Percentiles rank a stretch among this genome's conserved stretches.
phyloP scores from a whole-genome alignment of 2,329 filamentous ascomycete genomes.

The Aspergillaceae sp. region DNA sequence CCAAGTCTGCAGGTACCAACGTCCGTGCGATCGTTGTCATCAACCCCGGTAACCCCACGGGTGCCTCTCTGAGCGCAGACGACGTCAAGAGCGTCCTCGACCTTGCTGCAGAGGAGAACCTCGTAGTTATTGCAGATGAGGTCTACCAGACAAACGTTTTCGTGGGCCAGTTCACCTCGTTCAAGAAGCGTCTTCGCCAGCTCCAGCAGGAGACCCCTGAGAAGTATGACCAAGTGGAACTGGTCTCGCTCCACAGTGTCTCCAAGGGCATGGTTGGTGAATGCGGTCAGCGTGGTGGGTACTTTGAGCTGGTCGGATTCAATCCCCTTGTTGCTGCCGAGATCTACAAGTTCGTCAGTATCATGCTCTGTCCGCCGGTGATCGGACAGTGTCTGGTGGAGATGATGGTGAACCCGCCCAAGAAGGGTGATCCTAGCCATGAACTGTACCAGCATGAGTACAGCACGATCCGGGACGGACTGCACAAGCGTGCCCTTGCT shows the following conservation, averaged over 20 bases:
- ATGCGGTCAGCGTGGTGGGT: constrained; percentile 94
- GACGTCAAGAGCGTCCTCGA: constrained; percentile 81
- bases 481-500: constrained; percentile 71
- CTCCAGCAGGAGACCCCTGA: constrained; percentile 66
- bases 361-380: constrained; percentile 92
- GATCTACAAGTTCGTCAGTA: constrained; percentile 98
- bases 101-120: constrained; percentile 72
- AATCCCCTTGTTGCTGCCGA: constrained; percentile 75
- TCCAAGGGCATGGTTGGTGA: constrained; percentile 99
- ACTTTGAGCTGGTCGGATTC: constrained; percentile 93
- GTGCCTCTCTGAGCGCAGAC: constrained; percentile 67
- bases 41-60: constrained; percentile 97
- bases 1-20: constrained; percentile 67
- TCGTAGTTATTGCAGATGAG: constrained; percentile 91
- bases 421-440: constrained; percentile 71
- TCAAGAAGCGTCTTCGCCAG: constrained; percentile 78
- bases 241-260: constrained; percentile 84
- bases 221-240: constrained; percentile 75
- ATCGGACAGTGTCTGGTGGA: constrained; percentile 94
- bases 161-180: constrained; percentile 84
- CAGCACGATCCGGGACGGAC: constrained; percentile 66
- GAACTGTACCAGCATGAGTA: constrained; percentile 80
- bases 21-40: constrained; percentile 93
- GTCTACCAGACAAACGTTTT: constrained; percentile 99
- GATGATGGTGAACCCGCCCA: constrained; percentile 94